A percentile compares a stretch with the other conserved stretches of the same genome.
Conservation (phyloP, 345 rosid genomes). For the Chamaenerion angustifolium region DNA sequence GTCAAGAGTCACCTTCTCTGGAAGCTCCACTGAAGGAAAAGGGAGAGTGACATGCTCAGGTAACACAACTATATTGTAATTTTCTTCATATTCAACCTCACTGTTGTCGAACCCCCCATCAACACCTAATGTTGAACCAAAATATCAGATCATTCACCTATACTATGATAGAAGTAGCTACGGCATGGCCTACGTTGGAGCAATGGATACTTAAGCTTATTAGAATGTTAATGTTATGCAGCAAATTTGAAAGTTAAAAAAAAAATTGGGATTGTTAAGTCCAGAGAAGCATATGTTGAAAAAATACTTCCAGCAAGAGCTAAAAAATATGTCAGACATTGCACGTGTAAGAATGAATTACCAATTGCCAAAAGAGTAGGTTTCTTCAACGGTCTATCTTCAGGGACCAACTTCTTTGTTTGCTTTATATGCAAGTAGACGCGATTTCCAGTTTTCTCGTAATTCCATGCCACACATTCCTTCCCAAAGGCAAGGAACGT, state of each 20-base stretch:
- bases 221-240: too few species aligned
- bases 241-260: too few species aligned
- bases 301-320: not conserved
- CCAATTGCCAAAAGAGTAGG: conserved; percentile 91
- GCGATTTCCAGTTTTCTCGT: conserved; percentile 75
- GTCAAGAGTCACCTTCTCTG: conserved; percentile 64
- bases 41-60: conserved; percentile 61
- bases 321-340: not conserved
- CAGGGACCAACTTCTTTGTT: conserved; percentile 53
- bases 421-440: conserved; percentile 86
- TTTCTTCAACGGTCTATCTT: conserved; percentile 84
- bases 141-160: not conserved
- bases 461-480: conserved; percentile 78
- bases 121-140: conserved; percentile 35
- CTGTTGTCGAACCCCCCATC: conserved; percentile 93
- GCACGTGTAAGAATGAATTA: conserved; percentile 8
- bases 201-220: too few species aligned
- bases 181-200: too few species aligned
- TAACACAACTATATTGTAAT: conserved; percentile 51
- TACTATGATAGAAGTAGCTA: not conserved
- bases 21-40: conserved; percentile 87
- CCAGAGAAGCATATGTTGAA: too few species aligned
- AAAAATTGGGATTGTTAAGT: too few species aligned
- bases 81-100: conserved; percentile 74
- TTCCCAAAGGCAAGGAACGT: conserved; percentile 87